These are phyloP conservation scores for Annulohypoxylon bovei DNA, from an alignment of 495 filamentous ascomycete species.

Conservation along the genomic window DNA sequence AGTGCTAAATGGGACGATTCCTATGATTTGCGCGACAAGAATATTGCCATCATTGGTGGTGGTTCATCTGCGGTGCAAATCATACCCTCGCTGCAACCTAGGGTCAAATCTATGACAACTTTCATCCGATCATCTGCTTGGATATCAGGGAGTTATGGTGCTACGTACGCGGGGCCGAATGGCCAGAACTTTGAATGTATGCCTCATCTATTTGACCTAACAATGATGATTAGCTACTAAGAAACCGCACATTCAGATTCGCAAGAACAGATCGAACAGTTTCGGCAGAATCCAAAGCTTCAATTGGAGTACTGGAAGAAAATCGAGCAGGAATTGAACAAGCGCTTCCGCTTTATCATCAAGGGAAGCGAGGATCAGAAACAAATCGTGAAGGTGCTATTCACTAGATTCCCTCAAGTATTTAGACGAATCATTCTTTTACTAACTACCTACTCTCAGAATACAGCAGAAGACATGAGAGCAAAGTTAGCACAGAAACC, in stretches of 20 bases:
- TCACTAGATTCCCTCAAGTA: background rate
- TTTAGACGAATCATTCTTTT: background rate
- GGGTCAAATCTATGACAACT: background rate
- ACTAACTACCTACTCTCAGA: too few relatives aligned
- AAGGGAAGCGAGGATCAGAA: too few relatives aligned
- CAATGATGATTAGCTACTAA: too few relatives aligned
- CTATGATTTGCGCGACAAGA: background rate
- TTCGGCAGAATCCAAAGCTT: too few relatives aligned
- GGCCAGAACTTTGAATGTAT: background rate
- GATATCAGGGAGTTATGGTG: background rate
- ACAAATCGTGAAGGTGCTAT: background rate
- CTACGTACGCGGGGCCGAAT: too few relatives aligned
- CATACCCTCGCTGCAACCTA: background rate
- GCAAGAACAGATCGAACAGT: too few relatives aligned
- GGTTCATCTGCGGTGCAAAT: background rate
- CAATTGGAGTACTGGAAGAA: too few relatives aligned
- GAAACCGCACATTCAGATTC: too few relatives aligned
- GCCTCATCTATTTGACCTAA: too few relatives aligned
- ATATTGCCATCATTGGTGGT: background rate
- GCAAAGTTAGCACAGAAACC: background rate
- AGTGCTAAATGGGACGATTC: background rate
- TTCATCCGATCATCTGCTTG: background rate
- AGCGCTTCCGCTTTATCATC: too few relatives aligned
- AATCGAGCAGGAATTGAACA: too few relatives aligned
- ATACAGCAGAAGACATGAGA: background rate